phyloP scores from a whole-genome alignment of 345 rosid species.

The Camelina sativa region DNA sequence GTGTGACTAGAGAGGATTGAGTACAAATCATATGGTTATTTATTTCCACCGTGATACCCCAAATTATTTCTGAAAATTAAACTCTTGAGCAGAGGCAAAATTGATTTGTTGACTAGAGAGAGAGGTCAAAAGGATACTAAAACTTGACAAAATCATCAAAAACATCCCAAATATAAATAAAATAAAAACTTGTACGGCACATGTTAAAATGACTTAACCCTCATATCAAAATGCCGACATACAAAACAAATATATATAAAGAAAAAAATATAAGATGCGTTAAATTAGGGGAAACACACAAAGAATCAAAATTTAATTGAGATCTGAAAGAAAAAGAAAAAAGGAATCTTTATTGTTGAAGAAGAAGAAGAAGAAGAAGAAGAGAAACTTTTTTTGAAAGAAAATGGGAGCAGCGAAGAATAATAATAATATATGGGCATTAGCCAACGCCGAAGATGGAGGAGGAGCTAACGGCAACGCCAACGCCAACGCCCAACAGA shows the following conservation, averaged over 20 bases:
- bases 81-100: too few relatives aligned
- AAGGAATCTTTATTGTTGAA: slow-evolving; percentile 16
- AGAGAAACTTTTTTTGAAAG: not conserved
- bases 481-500: slow-evolving; percentile 29
- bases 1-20: too few relatives aligned
- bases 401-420: slow-evolving; percentile 58
- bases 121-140: too few relatives aligned
- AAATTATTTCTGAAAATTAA: too few relatives aligned
- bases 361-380: not conserved
- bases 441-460: slow-evolving; percentile 45
- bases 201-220: not conserved
- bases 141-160: not conserved
- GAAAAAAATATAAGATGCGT: not conserved
- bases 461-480: slow-evolving; percentile 27
- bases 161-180: not conserved
- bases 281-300: not conserved
- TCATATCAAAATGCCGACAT: not conserved
- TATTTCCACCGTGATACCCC: too few relatives aligned
- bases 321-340: slow-evolving; percentile 23
- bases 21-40: too few relatives aligned
- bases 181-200: slow-evolving; percentile 7
- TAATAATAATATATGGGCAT: slow-evolving; percentile 45
- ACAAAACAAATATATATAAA: not conserved
- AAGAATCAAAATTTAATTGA: slow-evolving; percentile 24
- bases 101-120: too few relatives aligned